Percentiles rank a stretch among this genome's conserved stretches.
phyloP scores from a whole-genome alignment of 2,329 filamentous ascomycete genomes.

The Claviceps africana region DNA sequence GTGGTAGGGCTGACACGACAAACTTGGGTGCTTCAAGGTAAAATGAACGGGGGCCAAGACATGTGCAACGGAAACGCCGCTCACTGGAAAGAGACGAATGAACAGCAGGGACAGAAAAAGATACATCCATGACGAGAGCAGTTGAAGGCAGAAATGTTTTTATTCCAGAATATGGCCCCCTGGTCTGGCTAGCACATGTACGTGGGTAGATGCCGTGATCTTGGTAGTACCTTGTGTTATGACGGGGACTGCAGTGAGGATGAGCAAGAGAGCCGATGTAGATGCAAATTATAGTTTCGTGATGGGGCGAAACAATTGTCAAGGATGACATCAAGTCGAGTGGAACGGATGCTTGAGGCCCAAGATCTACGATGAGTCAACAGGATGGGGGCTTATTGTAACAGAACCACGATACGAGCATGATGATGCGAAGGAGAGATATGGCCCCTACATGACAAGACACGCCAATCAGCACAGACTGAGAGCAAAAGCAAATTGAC shows the following conservation, averaged over 20 bases:
- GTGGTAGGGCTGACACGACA: slow-evolving; percentile 5
- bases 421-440: too few species aligned
- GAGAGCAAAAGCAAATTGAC: not conserved
- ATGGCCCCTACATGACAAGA: not conserved
- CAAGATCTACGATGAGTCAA: not conserved
- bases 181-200: too few species aligned
- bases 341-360: not conserved
- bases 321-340: not conserved
- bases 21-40: not conserved
- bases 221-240: not conserved
- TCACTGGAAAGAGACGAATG: not conserved
- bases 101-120: not conserved
- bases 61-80: not conserved
- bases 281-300: not conserved
- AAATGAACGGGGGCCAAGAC: not conserved
- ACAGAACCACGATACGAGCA: not conserved
- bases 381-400: not conserved
- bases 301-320: not conserved
- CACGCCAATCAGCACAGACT: not conserved
- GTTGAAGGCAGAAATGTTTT: not conserved
- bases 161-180: slow-evolving; percentile 3
- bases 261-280: not conserved
- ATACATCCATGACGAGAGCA: not conserved
- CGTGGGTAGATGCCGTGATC: not conserved
- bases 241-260: not conserved